Evolutionary conservation across 2,329 filamentous ascomycete species (phyloP).

Genomic region (Coniochaeta sp.): DNA sequence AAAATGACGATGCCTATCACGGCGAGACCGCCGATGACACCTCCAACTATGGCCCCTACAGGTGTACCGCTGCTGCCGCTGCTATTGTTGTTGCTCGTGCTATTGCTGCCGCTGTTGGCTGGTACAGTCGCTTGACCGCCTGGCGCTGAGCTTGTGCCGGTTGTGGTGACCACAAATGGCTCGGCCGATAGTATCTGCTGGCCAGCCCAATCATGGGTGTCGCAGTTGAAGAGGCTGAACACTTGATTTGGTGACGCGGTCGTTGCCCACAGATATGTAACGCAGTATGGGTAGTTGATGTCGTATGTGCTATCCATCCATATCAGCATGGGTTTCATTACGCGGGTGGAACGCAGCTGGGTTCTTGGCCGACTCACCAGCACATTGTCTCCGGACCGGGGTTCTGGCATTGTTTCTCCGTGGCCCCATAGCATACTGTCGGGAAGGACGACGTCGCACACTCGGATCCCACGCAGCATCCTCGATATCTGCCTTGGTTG

Average conservation of each 20-base stretch:
- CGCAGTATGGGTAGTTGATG: constrained; percentile 8
- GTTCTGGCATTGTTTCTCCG: constrained; percentile 5
- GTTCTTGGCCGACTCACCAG: constrained; percentile 11
- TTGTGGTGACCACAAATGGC: background rate
- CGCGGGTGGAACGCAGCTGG: background rate
- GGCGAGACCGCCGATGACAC: constrained; percentile 11
- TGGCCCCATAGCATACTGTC: constrained; percentile 9
- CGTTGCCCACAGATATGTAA: constrained; percentile 14
- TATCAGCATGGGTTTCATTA: background rate
- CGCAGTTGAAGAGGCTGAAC: constrained; percentile 18
- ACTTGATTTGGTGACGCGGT: constrained; percentile 9
- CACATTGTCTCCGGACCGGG: constrained; percentile 7
- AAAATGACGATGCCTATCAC: constrained; percentile 9
- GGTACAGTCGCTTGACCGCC: background rate
- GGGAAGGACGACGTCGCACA: constrained; percentile 9
- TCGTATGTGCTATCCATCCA: background rate
- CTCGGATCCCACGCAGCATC: constrained; percentile 8
- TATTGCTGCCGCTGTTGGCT: background rate
- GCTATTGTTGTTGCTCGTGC: background rate
- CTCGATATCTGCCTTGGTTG: constrained; percentile 11
- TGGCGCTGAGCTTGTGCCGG: background rate
- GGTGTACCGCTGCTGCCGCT: background rate
- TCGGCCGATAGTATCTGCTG: constrained; percentile 7
- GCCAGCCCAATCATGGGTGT: constrained; percentile 8
- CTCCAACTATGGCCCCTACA: constrained; percentile 10